phyloP scores from a whole-genome alignment of 1,284 basidiomycete genomes.

The Laetiporus sulphureus region DNA sequence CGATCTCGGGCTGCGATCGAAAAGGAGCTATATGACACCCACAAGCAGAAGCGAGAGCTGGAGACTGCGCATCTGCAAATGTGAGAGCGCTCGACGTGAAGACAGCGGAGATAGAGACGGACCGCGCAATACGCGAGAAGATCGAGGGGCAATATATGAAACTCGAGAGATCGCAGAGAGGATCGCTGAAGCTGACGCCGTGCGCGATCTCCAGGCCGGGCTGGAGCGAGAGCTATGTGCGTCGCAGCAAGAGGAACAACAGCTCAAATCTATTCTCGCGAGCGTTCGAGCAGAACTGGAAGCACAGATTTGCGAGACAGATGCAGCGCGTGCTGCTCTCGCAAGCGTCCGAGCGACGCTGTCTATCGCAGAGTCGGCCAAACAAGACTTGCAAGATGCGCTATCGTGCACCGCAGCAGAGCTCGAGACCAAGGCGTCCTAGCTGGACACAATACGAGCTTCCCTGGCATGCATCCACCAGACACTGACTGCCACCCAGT shows the following conservation, averaged over 20 bases:
- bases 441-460: not conserved
- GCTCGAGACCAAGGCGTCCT: not conserved
- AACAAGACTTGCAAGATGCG: not conserved
- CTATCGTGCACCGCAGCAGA: not conserved
- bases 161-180: too few relatives aligned
- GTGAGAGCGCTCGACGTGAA: not conserved
- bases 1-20: too few relatives aligned
- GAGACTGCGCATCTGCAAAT: not conserved
- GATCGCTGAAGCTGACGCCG: too few relatives aligned
- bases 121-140: not conserved
- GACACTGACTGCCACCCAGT: not conserved
- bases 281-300: too few relatives aligned
- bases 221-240: too few relatives aligned
- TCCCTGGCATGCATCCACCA: not conserved
- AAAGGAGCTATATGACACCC: too few relatives aligned
- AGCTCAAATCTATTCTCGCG: too few relatives aligned
- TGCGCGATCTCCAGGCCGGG: too few relatives aligned
- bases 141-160: too few relatives aligned
- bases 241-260: too few relatives aligned
- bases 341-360: not conserved
- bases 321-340: not conserved
- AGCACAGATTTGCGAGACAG: too few relatives aligned
- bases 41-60: not conserved
- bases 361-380: not conserved
- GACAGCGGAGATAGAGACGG: not conserved